Evolutionary conservation across 2,329 filamentous ascomycete species (phyloP).

Genomic region (Neonectria sp.): DNA sequence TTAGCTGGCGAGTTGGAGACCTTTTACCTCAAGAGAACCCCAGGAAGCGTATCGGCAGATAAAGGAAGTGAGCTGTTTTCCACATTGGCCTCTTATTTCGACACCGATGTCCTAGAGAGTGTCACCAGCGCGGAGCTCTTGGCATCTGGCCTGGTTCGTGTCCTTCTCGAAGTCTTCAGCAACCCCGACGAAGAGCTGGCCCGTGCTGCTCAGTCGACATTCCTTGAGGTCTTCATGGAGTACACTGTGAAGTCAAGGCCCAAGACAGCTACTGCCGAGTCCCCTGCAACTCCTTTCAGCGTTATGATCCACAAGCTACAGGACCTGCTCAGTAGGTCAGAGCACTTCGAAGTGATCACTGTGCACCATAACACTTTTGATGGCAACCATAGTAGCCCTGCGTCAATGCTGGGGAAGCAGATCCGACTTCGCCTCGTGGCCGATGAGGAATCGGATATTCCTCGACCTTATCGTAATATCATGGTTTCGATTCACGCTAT

Average conservation of each 20-base stretch:
- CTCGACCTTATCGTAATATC: constrained; percentile 88
- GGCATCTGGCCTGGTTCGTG: constrained; percentile 89
- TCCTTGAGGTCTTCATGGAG: constrained; percentile 94
- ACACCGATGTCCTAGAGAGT: constrained; percentile 89
- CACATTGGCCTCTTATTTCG: constrained; percentile 86
- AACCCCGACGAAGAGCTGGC: constrained; percentile 75
- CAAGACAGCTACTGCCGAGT: constrained; percentile 76
- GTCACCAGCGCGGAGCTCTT: constrained; percentile 96
- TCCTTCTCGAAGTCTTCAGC: constrained; percentile 86
- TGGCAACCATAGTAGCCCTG: constrained; percentile 89
- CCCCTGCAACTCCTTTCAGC: constrained; percentile 87
- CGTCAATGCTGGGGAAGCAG: constrained; percentile 97
- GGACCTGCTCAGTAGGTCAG: constrained; percentile 94
- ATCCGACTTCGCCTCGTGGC: constrained; percentile 90
- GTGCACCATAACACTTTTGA: constrained; percentile 95
- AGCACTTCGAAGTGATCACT: constrained; percentile 98
- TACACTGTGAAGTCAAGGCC: constrained; percentile 75
- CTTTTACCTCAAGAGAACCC: constrained; percentile 75
- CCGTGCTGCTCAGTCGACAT: constrained; percentile 82
- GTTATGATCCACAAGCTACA: constrained; percentile 94
- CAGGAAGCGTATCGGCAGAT: constrained; percentile 60
- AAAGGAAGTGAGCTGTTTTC: constrained; percentile 79
- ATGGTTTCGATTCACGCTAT: constrained; percentile 99
- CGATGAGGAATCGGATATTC: constrained; percentile 92
- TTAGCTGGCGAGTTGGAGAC: constrained; percentile 80